Evolutionary conservation across 2,329 filamentous ascomycete genomes (phyloP).

Genomic region (Chaetomiaceae sp.): DNA sequence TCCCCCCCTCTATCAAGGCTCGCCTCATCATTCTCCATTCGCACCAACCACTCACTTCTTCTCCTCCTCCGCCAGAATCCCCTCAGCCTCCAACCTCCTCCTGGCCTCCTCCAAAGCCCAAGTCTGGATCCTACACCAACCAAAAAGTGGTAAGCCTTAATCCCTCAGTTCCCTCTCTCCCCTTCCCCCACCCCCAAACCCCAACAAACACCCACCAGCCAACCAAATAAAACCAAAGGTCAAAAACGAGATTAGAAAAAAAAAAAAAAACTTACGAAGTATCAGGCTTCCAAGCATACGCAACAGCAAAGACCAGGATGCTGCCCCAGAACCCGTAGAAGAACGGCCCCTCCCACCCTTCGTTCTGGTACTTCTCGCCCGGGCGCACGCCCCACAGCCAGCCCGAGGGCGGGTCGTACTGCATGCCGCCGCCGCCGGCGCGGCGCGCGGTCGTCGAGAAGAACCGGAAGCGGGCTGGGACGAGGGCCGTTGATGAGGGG

Average conservation of each 20-base stretch:
- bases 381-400: conserved; percentile 95
- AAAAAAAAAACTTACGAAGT: conserved; percentile 73
- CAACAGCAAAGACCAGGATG: conserved; percentile 66
- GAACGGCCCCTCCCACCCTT: conserved; percentile 91
- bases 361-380: conserved; percentile 89
- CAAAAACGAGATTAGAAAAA: conserved; percentile 3
- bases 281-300: conserved; percentile 95
- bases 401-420: conserved; percentile 84
- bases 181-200: no score
- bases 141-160: no score
- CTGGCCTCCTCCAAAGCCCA: conserved; percentile 98
- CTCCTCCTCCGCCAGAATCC: conserved; percentile 76
- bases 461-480: conserved; percentile 13
- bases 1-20: neutral
- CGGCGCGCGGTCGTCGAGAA: conserved; percentile 44
- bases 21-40: neutral
- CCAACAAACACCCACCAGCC: neutral
- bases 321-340: conserved; percentile 81
- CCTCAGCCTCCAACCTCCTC: conserved; percentile 90
- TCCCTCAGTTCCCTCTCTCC: no score
- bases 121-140: conserved; percentile 95
- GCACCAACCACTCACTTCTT: conserved; percentile 41
- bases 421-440: conserved; percentile 39
- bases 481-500: neutral
- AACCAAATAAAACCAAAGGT: neutral